Base-by-base conservation (phyloP, 2,329 filamentous ascomycete species). In the Pyrenochaeta sp. region DNA sequence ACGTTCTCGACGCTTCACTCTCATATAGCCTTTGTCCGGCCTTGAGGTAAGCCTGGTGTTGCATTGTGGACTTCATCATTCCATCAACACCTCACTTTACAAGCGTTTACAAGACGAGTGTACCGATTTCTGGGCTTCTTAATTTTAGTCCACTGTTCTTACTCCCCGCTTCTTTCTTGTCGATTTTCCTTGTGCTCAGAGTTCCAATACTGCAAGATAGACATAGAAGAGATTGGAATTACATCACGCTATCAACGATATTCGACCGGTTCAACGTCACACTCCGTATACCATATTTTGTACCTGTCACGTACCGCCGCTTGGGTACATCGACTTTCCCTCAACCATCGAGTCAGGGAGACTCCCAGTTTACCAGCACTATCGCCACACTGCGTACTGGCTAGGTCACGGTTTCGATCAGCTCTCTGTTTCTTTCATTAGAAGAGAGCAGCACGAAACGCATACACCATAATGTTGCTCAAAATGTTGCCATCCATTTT, bases 401-500 rank as follows among this genome's bases (percentile, higher is more conserved):
- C 7, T 17, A 36, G 7, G 5, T 9, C 35, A 20, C 17, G n/a
- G 4, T 23, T 7, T 20, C 36, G 10, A 14, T 18, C 20, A 3
- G 10, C 36, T 20, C 21, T 18, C 18, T n/a, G n/a, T 20, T 23
- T 18, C 12, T 23, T 2, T 14, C 36, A 4, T 6, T 10, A 37
- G 17, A 37, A 9, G 11, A 23, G 9, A 39, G 11, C 17, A n/a
- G 11, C 35, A 37, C 7, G 7, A 6, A 14, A 7, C 36, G 21
- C 36, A 39, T 23, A 21, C 36, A 12, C 18, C 6, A 39, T 6
- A 18, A 42, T 42, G 40, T 21, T 29, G 4, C 23, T 42, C 40
- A 42, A 12, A 30, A 53, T 48, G 43, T 2, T 48, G 20, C 10
- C 37, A 14, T 36, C 15, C 12, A 20, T 51, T 29, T 14, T 48